Conservation (phyloP, 257 asterid species). For the Solanum bulbocastanum region DNA sequence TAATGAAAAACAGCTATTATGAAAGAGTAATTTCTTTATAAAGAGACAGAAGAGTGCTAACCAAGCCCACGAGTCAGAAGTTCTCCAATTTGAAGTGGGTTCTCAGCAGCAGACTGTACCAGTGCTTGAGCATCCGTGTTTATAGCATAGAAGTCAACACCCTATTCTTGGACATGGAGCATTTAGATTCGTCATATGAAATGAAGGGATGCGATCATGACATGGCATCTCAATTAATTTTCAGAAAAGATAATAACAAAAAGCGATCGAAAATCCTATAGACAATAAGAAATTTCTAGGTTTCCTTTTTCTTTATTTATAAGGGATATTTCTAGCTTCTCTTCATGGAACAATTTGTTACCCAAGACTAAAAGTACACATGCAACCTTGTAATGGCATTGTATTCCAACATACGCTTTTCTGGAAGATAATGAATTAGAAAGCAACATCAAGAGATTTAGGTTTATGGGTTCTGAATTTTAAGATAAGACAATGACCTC, state of each 20-base stretch:
- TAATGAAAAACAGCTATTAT: background rate
- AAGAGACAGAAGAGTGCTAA: conserved; percentile 26
- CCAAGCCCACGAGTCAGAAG: conserved; percentile 99
- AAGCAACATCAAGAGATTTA: background rate
- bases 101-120: conserved; percentile 75
- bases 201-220: background rate
- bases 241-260: background rate
- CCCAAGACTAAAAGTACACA: background rate
- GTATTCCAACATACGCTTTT: background rate
- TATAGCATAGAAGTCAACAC: conserved; percentile 93
- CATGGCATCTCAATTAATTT: background rate
- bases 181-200: conserved; percentile 2
- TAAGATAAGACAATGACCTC: background rate
- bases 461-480: background rate
- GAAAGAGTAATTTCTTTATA: background rate
- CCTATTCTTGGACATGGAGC: conserved; percentile 31
- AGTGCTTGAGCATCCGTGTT: conserved; percentile 97
- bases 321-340: background rate
- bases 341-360: background rate
- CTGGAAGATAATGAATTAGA: background rate
- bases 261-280: background rate
- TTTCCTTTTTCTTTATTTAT: background rate
- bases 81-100: conserved; percentile 95
- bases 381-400: background rate
- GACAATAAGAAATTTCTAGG: background rate